Percentiles rank a stretch among this genome's conserved stretches.
Conservation (phyloP, 495 filamentous ascomycete genomes). For the Penicillium pulvis region DNA sequence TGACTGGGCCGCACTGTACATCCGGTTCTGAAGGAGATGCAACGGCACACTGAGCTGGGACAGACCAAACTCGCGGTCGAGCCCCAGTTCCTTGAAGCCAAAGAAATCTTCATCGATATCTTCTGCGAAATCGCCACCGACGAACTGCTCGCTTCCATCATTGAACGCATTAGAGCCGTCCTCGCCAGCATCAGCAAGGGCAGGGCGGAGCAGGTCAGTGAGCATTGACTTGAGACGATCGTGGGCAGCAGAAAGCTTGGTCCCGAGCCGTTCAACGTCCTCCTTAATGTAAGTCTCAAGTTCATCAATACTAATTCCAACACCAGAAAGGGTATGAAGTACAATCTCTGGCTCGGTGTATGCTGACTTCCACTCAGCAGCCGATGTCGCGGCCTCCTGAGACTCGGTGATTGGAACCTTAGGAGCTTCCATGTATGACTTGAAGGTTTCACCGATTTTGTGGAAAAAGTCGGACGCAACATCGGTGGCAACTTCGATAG, state of each 20-base stretch:
- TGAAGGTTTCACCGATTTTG: constrained; percentile 77
- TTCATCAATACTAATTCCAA: constrained; percentile 77
- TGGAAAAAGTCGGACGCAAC: constrained; percentile 87
- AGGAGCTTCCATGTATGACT: constrained; percentile 79
- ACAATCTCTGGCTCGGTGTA: constrained; percentile 83
- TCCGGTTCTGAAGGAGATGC: constrained; percentile 89
- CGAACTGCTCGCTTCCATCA: constrained; percentile 96
- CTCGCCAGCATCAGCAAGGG: constrained; percentile 73
- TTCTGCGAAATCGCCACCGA: constrained; percentile 94
- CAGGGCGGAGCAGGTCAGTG: constrained; percentile 87
- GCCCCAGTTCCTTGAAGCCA: constrained; percentile 91
- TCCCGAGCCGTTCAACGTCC: constrained; percentile 84
- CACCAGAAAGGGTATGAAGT: constrained; percentile 79
- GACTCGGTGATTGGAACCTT: constrained; percentile 57
- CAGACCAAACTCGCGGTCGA: constrained; percentile 86
- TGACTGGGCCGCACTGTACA: constrained; percentile 76
- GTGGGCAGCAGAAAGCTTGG: constrained; percentile 82
- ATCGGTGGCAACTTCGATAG: constrained; percentile 87
- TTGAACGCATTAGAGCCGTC: constrained; percentile 91
- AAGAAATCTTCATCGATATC: constrained; percentile 99
- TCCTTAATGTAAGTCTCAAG: constrained; percentile 91
- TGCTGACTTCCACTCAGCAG: constrained; percentile 57
- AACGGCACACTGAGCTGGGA: constrained; percentile 86
- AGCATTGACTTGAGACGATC: constrained; percentile 90
- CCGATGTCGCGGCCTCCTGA: constrained; percentile 28